A percentile compares a stretch with the other conserved stretches of the same genome.
These are phyloP conservation scores for Scutellaria baicalensis DNA, from an alignment of 257 asterid species.

Conservation along the genomic window DNA sequence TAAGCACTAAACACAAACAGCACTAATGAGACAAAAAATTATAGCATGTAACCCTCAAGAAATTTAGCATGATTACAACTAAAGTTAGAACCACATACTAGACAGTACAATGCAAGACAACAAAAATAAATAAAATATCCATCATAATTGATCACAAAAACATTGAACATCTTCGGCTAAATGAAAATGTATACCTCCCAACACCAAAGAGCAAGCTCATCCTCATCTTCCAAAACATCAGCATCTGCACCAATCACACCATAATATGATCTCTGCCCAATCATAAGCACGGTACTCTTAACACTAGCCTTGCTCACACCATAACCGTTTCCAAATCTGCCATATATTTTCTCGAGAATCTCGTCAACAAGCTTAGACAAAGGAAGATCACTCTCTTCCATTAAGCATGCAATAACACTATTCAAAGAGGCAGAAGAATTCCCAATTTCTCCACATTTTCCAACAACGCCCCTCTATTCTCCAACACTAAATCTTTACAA, in stretches of 20 bases:
- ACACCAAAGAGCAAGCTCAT: constrained; percentile 71
- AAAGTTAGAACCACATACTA: neutral
- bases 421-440: constrained; percentile 21
- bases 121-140: constrained; percentile 2
- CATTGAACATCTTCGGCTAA: neutral
- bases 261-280: constrained; percentile 68
- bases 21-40: neutral
- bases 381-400: constrained; percentile 81
- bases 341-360: constrained; percentile 46
- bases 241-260: constrained; percentile 63
- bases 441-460: constrained; percentile 25
- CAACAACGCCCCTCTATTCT: constrained; percentile 20
- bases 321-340: constrained; percentile 28
- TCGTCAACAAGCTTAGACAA: constrained; percentile 62
- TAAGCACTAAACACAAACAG: neutral
- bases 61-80: neutral
- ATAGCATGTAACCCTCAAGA: neutral
- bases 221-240: constrained; percentile 83
- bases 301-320: constrained; percentile 50
- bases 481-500: constrained; percentile 28
- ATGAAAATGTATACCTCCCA: constrained; percentile 69
- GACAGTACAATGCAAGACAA: neutral
- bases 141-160: neutral
- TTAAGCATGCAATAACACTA: constrained; percentile 47
- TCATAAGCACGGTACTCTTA: constrained; percentile 54